Conservation (phyloP, 305 asterid species). For the Euphrasia arctica region DNA sequence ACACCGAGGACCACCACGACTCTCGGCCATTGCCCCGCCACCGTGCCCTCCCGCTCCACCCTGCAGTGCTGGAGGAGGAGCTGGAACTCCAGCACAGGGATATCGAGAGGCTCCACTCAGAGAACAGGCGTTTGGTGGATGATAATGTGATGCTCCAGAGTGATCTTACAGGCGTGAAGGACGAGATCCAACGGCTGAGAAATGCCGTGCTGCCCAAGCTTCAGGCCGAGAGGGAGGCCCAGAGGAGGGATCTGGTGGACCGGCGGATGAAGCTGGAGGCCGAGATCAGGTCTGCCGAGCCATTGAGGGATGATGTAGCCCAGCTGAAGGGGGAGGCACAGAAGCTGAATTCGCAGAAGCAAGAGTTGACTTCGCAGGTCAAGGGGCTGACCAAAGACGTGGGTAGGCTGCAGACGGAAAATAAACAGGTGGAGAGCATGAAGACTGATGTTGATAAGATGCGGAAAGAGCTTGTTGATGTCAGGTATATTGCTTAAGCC, state of each 20-base stretch:
- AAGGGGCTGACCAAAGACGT: constrained; percentile 66
- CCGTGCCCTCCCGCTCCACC: constrained; percentile 47
- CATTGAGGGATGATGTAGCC: constrained; percentile 56
- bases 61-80: constrained; percentile 70
- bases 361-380: constrained; percentile 62
- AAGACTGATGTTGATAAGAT: constrained; percentile 65
- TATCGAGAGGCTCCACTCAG: constrained; percentile 61
- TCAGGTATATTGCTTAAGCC: constrained; percentile 45
- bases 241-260: constrained; percentile 67
- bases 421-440: constrained; percentile 54
- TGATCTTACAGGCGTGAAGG: constrained; percentile 70
- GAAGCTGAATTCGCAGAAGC: constrained; percentile 51
- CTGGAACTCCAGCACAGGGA: constrained; percentile 84
- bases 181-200: constrained; percentile 68
- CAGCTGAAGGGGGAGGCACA: constrained; percentile 68
- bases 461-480: constrained; percentile 63
- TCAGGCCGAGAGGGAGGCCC: constrained; percentile 72
- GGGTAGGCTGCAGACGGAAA: constrained; percentile 53
- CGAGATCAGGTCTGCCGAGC: constrained; percentile 54
- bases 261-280: constrained; percentile 79
- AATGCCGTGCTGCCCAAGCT: constrained; percentile 56
- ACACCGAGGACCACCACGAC: constrained; percentile 50
- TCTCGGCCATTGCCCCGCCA: constrained; percentile 38
- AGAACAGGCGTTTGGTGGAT: constrained; percentile 67
- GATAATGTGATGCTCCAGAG: constrained; percentile 84